These are phyloP conservation scores for Nicotiana rustica DNA, from an alignment of 305 asterid genomes.

Conservation along the genomic window DNA sequence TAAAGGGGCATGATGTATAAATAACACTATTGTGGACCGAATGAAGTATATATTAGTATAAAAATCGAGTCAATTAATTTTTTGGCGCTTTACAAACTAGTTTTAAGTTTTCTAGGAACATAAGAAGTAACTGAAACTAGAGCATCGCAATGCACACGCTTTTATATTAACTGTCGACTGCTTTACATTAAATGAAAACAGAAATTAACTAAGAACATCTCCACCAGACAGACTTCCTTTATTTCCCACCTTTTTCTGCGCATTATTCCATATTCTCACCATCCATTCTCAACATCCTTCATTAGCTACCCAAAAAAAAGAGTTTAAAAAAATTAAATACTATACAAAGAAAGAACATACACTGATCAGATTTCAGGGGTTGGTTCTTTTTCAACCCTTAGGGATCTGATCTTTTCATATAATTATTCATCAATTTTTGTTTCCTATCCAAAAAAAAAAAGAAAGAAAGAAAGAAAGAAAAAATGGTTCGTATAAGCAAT, in stretches of 20 bases:
- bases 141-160: background rate
- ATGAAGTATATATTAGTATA: too few species aligned
- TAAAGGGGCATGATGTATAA: too few species aligned
- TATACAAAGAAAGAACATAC: background rate
- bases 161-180: background rate
- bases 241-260: constrained; percentile 29
- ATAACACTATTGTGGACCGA: too few species aligned
- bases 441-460: background rate
- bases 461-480: background rate
- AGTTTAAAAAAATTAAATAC: background rate
- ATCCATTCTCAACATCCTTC: background rate
- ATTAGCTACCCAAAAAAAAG: background rate
- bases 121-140: background rate
- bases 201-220: background rate
- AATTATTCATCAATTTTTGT: background rate
- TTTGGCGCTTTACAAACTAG: too few species aligned
- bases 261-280: background rate
- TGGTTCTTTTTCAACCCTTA: background rate
- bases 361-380: constrained; percentile 4
- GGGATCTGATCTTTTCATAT: background rate
- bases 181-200: background rate
- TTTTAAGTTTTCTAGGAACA: background rate
- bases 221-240: background rate
- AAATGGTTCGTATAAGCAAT: constrained; percentile 73
- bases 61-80: too few species aligned